Base-by-base conservation (phyloP, 1,284 basidiomycete species). In the Pseudozyma hubeiensis region DNA sequence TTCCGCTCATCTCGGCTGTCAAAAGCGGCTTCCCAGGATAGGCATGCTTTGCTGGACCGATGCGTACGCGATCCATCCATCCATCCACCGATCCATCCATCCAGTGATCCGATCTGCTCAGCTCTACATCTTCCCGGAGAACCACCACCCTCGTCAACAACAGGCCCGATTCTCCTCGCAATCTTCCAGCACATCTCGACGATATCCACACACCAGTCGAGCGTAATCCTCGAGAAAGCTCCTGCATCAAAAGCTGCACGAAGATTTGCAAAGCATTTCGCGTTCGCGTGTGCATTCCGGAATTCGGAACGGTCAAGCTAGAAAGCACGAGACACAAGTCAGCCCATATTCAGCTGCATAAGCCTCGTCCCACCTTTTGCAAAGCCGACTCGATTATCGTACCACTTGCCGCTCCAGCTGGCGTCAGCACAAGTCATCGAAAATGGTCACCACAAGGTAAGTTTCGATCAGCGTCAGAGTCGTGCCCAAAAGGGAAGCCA, bases 381-480 rank as follows among this genome's bases (percentile, higher is more conserved):
- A 66, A 51, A 65, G 56, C 56, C 50, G 35, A n/a, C 34, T 14
- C 47, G 16, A 34, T 24, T 16, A 57, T 43, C 45, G 16, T 30
- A 24, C 35, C 30, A 53, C 29, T 57, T 29, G 13, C 29, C 40
- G 50, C 44, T 9, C 35, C 29, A 11, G 24, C 4, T 24, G 1
- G 24, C 24, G 24, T 24, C 13, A 33, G n/a, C 33, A 16, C 19
- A 14, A 33, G 19, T 17, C 30, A 16, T 19, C 37, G 48, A 59
- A 13, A 52, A 71, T 71, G 68, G 68, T 71, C 41, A 71, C 68
- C 11, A 71, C 68, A 63, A 65, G 68, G 68, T 71, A 66, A 3
- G 63, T 55, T 17, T 8, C 24, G 24, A 4, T 24, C 4, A 4
- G 24, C 24, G 4, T 24, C 24, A 24, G 24, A 24, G 24, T 24